Base-by-base conservation (phyloP, 1,284 basidiomycete genomes). In the Ceratobasidium papillatum region DNA sequence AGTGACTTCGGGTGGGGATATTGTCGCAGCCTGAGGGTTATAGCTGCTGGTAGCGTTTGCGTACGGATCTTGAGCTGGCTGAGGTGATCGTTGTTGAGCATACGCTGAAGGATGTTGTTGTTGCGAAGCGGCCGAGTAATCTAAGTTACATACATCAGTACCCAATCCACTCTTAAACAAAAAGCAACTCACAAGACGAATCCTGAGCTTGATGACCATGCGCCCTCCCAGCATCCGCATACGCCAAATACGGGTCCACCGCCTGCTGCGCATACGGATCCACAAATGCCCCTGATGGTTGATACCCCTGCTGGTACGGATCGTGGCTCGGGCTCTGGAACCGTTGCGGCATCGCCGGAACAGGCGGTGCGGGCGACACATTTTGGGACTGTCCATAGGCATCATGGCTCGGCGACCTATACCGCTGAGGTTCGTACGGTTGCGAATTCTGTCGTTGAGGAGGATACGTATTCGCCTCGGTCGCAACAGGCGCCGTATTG, bases 261-360 rank as follows among this genome's bases (percentile, higher is more conserved):
- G 51, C 51, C 66, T 64, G 61, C 43, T 45, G 41, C 5, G 61
- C 61, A 72, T 68, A 72, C 66, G 65, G 41, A 61, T 63, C 36
- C 34, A 41, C 34, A 58, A 58, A 66, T n/a, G 14, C n/a, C 22
- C 25, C n/a, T 19, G 56, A 52, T n/a, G 32, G 51, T 41, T 49
- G 34, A 62, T 38, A 59, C 25, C 4, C 45, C 27, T 45, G 51
- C 41, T 49, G 34, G 43, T 43, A 61, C 30, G 32, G 54, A 41
- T 38, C 58, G n/a, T 30, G 49, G 58, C 25, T 64, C 63, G 30
- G 72, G 36, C 51, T 51, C 63, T 68, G 75, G 62, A 38, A 63
- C 34, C 38, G 59, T 45, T 32, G 68, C 49, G 49, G 69, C 45
- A 41, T 41, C 30, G 63, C 27, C 27, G 54, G 54, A 19, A 54